Base-by-base conservation (phyloP, 1,284 basidiomycete genomes). In the Grifola frondosa region DNA sequence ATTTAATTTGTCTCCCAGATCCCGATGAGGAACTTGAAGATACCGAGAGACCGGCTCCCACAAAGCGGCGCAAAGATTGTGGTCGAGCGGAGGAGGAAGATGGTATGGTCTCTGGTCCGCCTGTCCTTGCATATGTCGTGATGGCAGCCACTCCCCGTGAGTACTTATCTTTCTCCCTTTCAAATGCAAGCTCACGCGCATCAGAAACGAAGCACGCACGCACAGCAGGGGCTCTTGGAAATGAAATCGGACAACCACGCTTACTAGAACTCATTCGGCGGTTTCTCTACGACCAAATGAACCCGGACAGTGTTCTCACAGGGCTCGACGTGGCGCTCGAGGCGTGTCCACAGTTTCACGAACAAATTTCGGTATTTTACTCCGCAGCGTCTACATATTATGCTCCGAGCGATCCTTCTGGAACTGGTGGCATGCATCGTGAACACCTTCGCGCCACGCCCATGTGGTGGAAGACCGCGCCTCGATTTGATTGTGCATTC, bases 401-500 rank as follows among this genome's bases (percentile, higher is more conserved):
- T 36, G 59, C 62, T 5, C 60, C 58, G 6, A 62, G 58, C 38
- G 60, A 62, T n/a, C 41, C 30, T 3, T 56, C 44, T 26, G 56
- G 59, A 0, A 11, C 42, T 3, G 35, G 40, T 9, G 54, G 61
- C 1, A 59, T 63, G 61, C 42, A 38, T 8, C 45, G 35, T 2
- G 51, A 63, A 33, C 30, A 24, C 16, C 57, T 63, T 9, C 48
- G 49, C 8, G 31, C 50, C 1, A 32, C 30, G 1, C 45, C 40
- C 0, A 37, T 33, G 1, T 63, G 60, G 60, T 16, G 49, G 5
- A 25, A 35, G 15, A 44, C 36, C 3, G 19, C 41, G 6, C 17
- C 36, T 2, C 46, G 51, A 0, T 31, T 20, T 7, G 53, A 56
- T 32, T 55, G 50, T 32, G 37, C 46, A 5, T 50, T 43, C 21